Conservation (phyloP, 2,329 filamentous ascomycete genomes). For the Plenodomus lindquistii region DNA sequence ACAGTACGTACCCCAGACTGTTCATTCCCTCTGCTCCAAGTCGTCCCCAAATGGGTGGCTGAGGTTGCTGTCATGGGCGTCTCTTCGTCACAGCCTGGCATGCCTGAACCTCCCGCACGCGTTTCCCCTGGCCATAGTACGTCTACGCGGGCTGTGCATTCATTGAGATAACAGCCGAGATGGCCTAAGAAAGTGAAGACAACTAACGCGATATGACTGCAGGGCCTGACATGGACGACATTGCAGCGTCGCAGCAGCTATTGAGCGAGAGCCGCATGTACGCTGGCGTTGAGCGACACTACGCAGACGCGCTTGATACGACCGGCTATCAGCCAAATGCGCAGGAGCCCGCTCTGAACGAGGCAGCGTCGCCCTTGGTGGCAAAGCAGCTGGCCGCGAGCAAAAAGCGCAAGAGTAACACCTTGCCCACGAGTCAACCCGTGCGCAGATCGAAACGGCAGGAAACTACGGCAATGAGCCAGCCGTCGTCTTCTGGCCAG, state of each 20-base stretch:
- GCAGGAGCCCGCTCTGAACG: too few species aligned
- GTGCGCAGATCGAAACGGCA: not conserved
- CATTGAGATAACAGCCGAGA: not conserved
- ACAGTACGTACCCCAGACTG: not conserved
- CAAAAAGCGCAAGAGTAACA: not conserved
- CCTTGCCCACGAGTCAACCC: too few species aligned
- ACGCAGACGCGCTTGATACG: not conserved
- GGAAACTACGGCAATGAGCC: not conserved
- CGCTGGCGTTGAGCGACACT: not conserved
- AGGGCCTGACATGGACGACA: conserved; percentile 24
- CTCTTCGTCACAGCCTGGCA: not conserved
- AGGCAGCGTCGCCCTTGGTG: too few species aligned
- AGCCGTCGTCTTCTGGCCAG: not conserved
- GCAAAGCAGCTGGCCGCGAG: not conserved
- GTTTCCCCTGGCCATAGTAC: not conserved
- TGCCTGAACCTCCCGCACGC: not conserved
- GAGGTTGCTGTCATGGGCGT: not conserved
- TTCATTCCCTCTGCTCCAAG: not conserved
- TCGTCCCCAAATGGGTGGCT: not conserved
- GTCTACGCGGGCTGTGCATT: not conserved
- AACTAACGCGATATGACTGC: not conserved
- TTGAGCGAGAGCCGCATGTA: conserved; percentile 15
- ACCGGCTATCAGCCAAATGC: not conserved
- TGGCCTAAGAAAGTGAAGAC: not conserved
- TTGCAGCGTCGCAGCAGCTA: conserved; percentile 25